Percentiles rank a stretch among this genome's conserved stretches.
Evolutionary conservation across 2,329 filamentous ascomycete species (phyloP).

Genomic region (Botrytis aclada): DNA sequence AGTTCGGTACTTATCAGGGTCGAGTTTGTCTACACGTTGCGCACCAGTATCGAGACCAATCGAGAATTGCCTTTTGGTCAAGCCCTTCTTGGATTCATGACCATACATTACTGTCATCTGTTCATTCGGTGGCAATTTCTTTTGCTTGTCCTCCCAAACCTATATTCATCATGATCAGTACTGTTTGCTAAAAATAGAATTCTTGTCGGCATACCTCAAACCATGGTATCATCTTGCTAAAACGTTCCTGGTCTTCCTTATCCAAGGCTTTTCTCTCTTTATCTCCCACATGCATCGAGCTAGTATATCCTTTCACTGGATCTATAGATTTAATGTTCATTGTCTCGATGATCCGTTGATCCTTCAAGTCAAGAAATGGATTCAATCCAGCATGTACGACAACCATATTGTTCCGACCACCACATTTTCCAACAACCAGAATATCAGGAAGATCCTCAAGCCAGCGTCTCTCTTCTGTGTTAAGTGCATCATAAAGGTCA

Average conservation of each 20-base stretch:
- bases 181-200: rapidly evolving
- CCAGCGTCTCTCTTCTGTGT: not conserved
- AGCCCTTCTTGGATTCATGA: not conserved
- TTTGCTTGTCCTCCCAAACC: not conserved
- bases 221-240: not conserved
- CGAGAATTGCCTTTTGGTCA: not conserved
- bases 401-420: not conserved
- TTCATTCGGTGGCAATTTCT: not conserved
- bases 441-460: slow-evolving; percentile 1
- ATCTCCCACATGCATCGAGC: not conserved
- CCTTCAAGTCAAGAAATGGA: not conserved
- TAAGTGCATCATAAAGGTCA: not conserved
- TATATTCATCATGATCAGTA: not conserved
- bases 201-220: not conserved
- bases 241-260: no score
- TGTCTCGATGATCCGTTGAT: not conserved
- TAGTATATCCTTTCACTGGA: not conserved
- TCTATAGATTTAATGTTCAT: slow-evolving; percentile 9
- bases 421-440: not conserved
- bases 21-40: not conserved
- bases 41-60: not conserved
- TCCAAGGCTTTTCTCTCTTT: not conserved
- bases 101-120: not conserved
- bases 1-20: not conserved
- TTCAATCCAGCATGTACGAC: slow-evolving; percentile 2